phyloP scores from a whole-genome alignment of 768 basidiomycete species.

The Macrolepiota fuliginosa region DNA sequence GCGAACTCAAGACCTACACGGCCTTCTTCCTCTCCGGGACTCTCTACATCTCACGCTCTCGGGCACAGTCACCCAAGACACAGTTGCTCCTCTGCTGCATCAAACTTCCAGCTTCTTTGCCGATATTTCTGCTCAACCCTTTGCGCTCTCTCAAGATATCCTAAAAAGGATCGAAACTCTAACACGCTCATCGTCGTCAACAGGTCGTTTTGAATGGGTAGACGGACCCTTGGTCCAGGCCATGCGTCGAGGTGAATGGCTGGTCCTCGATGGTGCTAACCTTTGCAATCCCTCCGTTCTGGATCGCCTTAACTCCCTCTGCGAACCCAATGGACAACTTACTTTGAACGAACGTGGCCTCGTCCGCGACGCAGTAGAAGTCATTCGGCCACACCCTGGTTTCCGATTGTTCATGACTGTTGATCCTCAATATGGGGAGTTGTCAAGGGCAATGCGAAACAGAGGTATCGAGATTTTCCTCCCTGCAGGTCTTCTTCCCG shows the following conservation, averaged over 20 bases:
- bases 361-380: conserved; percentile 70
- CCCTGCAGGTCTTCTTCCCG: conserved; percentile 29
- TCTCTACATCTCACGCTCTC: conserved; percentile 16
- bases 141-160: not conserved
- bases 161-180: not conserved
- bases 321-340: conserved; percentile 80
- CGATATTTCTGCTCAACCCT: not conserved
- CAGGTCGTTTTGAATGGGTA: conserved; percentile 86
- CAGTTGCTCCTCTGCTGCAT: conserved; percentile 5
- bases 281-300: conserved; percentile 94
- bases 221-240: conserved; percentile 90
- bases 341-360: conserved; percentile 90
- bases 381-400: conserved; percentile 77
- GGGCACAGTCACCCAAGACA: not conserved
- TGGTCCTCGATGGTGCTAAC: conserved; percentile 90
- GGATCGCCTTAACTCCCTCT: conserved; percentile 94
- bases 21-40: conserved; percentile 9
- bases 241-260: conserved; percentile 85
- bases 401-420: conserved; percentile 95
- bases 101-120: conserved; percentile 13
- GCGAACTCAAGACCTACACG: not conserved
- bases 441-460: conserved; percentile 98
- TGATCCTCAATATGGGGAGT: conserved; percentile 87
- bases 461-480: conserved; percentile 86
- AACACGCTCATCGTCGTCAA: conserved; percentile 8